Percentiles rank a stretch among this genome's conserved stretches.
Conservation (phyloP, 164 flowering plant genomes). For the Umbilicus rupestris region DNA sequence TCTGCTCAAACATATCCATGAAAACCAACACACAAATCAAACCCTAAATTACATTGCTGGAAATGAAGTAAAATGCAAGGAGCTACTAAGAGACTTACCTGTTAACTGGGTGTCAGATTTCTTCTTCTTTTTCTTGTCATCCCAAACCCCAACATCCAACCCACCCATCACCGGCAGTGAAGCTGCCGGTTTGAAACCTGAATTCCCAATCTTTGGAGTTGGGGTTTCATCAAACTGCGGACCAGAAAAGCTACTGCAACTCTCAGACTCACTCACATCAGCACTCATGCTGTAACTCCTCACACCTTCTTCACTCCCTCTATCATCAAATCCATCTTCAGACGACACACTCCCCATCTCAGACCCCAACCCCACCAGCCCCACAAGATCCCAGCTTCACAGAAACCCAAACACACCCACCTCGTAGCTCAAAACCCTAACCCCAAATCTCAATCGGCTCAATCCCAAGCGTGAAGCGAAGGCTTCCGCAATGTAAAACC, state of each 20-base stretch:
- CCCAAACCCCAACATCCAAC: neutral
- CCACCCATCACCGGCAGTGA: neutral
- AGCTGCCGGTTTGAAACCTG: neutral
- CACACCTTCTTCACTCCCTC: neutral
- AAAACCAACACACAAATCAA: neutral
- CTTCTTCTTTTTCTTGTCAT: neutral
- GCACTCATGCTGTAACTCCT: constrained; percentile 5
- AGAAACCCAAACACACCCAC: too few relatives aligned
- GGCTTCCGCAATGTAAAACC: neutral
- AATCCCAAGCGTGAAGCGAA: neutral
- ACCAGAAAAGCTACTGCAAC: neutral
- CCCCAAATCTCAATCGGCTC: neutral
- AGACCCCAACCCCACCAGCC: neutral
- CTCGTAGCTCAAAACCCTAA: neutral
- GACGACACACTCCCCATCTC: neutral
- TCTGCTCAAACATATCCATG: constrained; percentile 22
- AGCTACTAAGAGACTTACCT: neutral
- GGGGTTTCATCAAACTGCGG: neutral
- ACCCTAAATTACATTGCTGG: neutral
- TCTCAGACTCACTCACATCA: constrained; percentile 3
- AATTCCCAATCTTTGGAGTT: neutral
- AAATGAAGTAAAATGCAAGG: neutral
- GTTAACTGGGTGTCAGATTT: neutral
- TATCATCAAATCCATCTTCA: neutral
- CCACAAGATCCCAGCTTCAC: neutral